Evolutionary conservation across 169 alveolate species (phyloP), one percentile per base, ranked within the genome.

Genomic region (Ichthyophthirius multifiliis): DNA sequence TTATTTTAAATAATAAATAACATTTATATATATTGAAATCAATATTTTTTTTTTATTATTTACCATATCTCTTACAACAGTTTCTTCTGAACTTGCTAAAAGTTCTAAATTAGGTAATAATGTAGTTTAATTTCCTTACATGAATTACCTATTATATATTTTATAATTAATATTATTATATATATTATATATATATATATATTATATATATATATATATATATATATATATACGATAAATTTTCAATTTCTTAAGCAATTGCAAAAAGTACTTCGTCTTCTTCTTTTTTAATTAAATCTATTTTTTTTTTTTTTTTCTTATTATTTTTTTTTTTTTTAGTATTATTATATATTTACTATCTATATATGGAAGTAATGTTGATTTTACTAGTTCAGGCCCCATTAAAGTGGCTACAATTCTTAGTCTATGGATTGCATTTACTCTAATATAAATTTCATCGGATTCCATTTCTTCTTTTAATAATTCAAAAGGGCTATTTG

Each of bases 191-290:
- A n/a, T n/a, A n/a, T n/a, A n/a, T n/a, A n/a, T n/a, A n/a, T n/a
- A n/a, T n/a, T n/a, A n/a, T n/a, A n/a, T n/a, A n/a, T n/a, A n/a
- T n/a, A n/a, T n/a, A n/a, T n/a, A n/a, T n/a, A 18, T 10, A 23
- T 63, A 9, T 43, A 10, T 12, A 20, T 18, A 48, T 63, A 65
- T 88, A 88, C 93, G 90, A 83, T n/a, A 89, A 73, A 43, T 83
- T 74, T 15, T 93, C 94, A 5, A 92, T 73, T 46, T 92, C 95
- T 71, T 92, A 90, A 31, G 96, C 90, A 20, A 92, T 78, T n/a
- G 96, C 95, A 65, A 90, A 92, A 7, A 92, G 87, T 7, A 88
- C 90, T 85, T 92, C 96, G 65, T 92, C 96, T 74, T 90, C 94
- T 64, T 88, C 93, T 45, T 65, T 86, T 65, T 86, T 90, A 31